Base-by-base conservation (phyloP, 2,329 filamentous ascomycete species). In the Cercospora citrullina region DNA sequence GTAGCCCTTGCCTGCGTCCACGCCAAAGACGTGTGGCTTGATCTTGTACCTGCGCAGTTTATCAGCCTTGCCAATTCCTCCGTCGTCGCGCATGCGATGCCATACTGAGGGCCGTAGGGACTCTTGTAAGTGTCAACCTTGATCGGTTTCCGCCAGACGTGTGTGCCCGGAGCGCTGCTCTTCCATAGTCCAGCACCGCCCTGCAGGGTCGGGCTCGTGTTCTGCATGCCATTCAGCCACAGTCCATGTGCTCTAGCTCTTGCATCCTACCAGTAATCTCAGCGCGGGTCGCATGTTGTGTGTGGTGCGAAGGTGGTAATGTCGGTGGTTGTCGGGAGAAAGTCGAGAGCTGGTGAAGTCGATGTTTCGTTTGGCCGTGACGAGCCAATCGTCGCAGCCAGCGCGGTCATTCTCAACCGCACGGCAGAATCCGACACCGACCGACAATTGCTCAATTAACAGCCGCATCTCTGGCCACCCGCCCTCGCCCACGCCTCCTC, bases 71-170 rank as follows among this genome's bases (percentile, higher is more conserved):
- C 68, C 6, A 7, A 16, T 28, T 8, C 8, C 10, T 45, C 30
- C n/a, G 2, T 31, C 16, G 30, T 58, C 42, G n/a, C n/a, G n/a
- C n/a, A 7, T 33, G 28, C 26, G 9, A 42, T 60, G 12, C 18
- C 80, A 78, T 83, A 89, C 86, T 86, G 83, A 69, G 87, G 87
- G 65, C 84, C 86, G 76, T 85, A 87, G 66, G 83, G 84, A 77
- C 85, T 87, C 79, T 82, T 79, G 79, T 86, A 87, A 69, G 83
- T 81, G 76, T 83, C 79, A 78, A 83, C 83, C 36, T 75, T 74
- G 64, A 76, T 77, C 23, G 81, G 76, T 69, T 72, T 70, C 33
- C 75, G 64, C 77, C 75, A 79, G 42, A 77, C 77, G 70, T 77
- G 74, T 55, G 78, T 68, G 62, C 75, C 76, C 28, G 64, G 64